Evolutionary conservation across 495 filamentous ascomycete genomes (phyloP).

Genomic region (Hyaloscypha variabilis): DNA sequence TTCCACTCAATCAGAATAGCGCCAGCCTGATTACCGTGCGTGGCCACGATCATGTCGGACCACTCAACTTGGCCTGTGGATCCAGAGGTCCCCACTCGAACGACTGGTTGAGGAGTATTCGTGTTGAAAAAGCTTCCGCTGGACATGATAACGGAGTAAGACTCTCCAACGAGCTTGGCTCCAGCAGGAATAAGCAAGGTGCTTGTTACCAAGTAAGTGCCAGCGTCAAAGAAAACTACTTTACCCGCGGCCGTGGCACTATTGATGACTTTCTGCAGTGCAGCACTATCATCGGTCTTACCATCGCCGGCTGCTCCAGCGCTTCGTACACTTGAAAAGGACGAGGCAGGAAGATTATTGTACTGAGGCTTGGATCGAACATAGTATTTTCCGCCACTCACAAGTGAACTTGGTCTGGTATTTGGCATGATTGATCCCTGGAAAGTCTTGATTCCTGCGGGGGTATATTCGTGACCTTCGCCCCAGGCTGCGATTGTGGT

Average conservation of each 20-base stretch:
- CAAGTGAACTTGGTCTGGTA: constrained; percentile 41
- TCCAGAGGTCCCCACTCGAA: constrained; percentile 55
- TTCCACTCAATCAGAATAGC: constrained; percentile 46
- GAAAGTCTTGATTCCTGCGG: constrained; percentile 41
- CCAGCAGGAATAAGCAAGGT: constrained; percentile 59
- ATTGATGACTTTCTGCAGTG: constrained; percentile 45
- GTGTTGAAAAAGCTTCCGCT: constrained; percentile 52
- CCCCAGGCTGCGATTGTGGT: constrained; percentile 55
- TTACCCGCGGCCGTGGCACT: constrained; percentile 39
- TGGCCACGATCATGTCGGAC: constrained; percentile 56
- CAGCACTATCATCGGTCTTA: constrained; percentile 64
- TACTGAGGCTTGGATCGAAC: constrained; percentile 59
- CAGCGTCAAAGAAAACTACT: constrained; percentile 39
- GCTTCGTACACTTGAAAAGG: constrained; percentile 61
- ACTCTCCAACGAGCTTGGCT: constrained; percentile 50
- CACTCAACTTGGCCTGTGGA: constrained; percentile 61
- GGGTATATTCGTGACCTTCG: constrained; percentile 47
- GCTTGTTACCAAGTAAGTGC: constrained; percentile 49
- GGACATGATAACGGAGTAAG: constrained; percentile 49
- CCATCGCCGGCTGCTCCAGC: constrained; percentile 71
- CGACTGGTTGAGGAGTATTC: constrained; percentile 53
- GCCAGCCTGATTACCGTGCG: constrained; percentile 47
- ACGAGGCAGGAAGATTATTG: constrained; percentile 47
- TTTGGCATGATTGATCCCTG: constrained; percentile 40
- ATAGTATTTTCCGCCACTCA: constrained; percentile 27